Conservation (phyloP, 2,329 filamentous ascomycete genomes). For the Alternaria angustiovoidea region DNA sequence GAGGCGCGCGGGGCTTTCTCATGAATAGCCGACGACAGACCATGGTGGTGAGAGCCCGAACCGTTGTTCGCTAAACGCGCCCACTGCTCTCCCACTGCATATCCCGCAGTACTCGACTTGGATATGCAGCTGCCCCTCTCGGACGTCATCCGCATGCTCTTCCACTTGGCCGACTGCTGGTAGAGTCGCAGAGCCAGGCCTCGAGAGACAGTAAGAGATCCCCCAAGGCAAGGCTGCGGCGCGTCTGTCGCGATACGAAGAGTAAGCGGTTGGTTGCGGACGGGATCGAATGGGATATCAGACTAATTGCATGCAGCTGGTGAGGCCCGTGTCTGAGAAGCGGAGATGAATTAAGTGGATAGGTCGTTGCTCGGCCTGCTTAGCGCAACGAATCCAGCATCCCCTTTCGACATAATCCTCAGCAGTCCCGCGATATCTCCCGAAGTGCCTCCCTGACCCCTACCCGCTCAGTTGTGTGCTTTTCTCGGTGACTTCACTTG, state of each 20-base stretch:
- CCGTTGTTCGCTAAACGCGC: slow-evolving; percentile 24
- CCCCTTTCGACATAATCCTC: slow-evolving; percentile 42
- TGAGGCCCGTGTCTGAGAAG: slow-evolving; percentile 35
- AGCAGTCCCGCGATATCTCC: slow-evolving; percentile 35
- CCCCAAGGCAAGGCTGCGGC: slow-evolving; percentile 3
- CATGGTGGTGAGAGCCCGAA: slow-evolving; percentile 7
- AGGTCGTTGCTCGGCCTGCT: slow-evolving; percentile 40
- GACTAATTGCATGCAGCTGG: slow-evolving; percentile 44
- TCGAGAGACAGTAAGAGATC: neutral
- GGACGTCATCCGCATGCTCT: slow-evolving; percentile 31
- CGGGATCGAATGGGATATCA: slow-evolving; percentile 22
- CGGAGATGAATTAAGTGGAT: slow-evolving; percentile 36
- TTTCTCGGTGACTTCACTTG: slow-evolving; percentile 37
- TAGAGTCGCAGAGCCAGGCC: neutral
- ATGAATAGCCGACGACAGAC: slow-evolving; percentile 15
- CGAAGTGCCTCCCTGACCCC: slow-evolving; percentile 27
- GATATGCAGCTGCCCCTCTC: slow-evolving; percentile 18
- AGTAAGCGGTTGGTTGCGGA: slow-evolving; percentile 21
- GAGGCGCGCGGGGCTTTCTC: slow-evolving; percentile 19
- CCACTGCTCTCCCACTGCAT: slow-evolving; percentile 26
- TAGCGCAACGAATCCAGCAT: slow-evolving; percentile 38
- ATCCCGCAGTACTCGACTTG: slow-evolving; percentile 25
- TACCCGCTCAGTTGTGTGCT: slow-evolving; percentile 35
- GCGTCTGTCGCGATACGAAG: slow-evolving; percentile 8
- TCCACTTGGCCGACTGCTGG: slow-evolving; percentile 16